These are phyloP conservation scores for Fusarium pseudoanthophilum DNA, from an alignment of 2,329 filamentous ascomycete species.

Conservation along the genomic window DNA sequence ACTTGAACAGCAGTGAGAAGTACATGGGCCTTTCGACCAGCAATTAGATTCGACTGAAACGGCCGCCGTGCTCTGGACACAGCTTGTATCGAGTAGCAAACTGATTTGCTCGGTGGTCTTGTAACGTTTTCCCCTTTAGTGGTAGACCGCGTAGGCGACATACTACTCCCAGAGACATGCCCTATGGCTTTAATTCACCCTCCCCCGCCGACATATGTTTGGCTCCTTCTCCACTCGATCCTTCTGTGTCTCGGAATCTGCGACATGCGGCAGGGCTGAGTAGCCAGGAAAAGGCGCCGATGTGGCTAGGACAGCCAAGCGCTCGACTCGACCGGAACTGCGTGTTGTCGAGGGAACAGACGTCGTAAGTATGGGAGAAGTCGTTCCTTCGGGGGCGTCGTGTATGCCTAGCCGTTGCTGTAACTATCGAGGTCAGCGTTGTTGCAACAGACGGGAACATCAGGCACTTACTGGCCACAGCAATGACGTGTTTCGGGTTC, in stretches of 20 bases:
- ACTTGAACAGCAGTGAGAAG: neutral
- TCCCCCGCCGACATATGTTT: no score
- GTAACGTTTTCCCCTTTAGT: neutral
- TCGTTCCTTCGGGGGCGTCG: rapidly evolving
- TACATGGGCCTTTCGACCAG: neutral
- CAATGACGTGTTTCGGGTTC: neutral
- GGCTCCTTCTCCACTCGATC: neutral
- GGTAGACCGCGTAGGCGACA: neutral
- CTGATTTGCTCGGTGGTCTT: neutral
- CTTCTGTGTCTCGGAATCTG: no score
- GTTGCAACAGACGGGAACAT: neutral
- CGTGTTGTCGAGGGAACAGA: neutral
- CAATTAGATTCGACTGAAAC: neutral
- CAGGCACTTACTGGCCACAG: neutral
- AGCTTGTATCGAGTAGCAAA: neutral
- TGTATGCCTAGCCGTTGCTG: neutral
- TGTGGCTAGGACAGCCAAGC: neutral
- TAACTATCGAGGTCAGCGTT: neutral
- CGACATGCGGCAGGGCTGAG: neutral
- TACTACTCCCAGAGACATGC: no score
- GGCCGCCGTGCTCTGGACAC: neutral
- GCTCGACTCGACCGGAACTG: neutral
- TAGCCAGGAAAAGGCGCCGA: neutral
- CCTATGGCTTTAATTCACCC: neutral
- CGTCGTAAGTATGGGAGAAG: neutral